Conservation (phyloP, 179 eudicot species). For the Beta macrorhiza region DNA sequence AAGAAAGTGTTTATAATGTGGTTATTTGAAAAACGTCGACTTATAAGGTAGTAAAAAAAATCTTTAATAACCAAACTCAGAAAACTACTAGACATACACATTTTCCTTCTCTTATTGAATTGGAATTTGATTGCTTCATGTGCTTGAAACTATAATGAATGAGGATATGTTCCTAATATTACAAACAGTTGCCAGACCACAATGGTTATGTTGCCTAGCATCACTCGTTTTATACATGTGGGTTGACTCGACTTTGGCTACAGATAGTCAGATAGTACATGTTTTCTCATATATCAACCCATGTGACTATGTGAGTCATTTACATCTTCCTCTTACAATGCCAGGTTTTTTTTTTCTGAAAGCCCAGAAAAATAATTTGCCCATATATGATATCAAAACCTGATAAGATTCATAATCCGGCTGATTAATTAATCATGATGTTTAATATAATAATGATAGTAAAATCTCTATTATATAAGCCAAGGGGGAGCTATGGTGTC, state of each 20-base stretch:
- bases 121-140: conserved; percentile 24
- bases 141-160: conserved; percentile 17
- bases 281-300: conserved; percentile 16
- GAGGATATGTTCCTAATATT: conserved; percentile 27
- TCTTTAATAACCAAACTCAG: too few species aligned
- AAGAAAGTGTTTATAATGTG: too few species aligned
- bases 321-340: conserved; percentile 2
- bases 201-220: conserved; percentile 18
- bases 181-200: conserved; percentile 34
- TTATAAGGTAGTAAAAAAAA: too few species aligned
- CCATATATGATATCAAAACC: not conserved
- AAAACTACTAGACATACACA: too few species aligned
- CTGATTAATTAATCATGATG: not conserved
- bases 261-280: conserved; percentile 12
- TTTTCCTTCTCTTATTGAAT: not conserved
- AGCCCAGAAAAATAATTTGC: not conserved
- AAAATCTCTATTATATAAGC: too few species aligned
- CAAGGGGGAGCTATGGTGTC: too few species aligned
- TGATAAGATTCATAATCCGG: not conserved
- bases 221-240: conserved; percentile 28
- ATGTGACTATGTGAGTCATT: conserved; percentile 31
- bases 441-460: not conserved
- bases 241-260: conserved; percentile 25
- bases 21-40: too few species aligned
- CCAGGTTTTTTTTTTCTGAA: not conserved